Conservation (phyloP, 1,284 basidiomycete genomes). For the Melanopsichium pennsylvanicum region DNA sequence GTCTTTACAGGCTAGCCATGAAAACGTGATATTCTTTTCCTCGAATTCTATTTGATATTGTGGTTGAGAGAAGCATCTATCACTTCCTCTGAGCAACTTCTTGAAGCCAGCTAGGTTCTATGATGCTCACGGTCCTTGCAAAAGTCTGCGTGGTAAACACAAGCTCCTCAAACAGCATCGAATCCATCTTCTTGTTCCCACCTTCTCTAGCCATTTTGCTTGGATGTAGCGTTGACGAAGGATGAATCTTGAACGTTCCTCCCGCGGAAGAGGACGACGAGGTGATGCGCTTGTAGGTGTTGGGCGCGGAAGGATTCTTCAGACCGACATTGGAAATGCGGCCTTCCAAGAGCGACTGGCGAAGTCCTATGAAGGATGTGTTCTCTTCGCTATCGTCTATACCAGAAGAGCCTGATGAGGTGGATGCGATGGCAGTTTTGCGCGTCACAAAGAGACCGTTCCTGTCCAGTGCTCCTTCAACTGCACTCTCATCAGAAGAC, state of each 20-base stretch:
- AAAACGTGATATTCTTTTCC: too few relatives aligned
- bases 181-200: conserved; percentile 15
- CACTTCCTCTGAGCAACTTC: conserved; percentile 19
- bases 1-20: too few relatives aligned
- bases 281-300: conserved; percentile 46
- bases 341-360: conserved; percentile 45
- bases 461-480: background rate
- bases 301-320: conserved; percentile 47
- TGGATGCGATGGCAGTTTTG: conserved; percentile 1
- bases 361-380: conserved; percentile 37
- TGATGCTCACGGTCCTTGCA: conserved; percentile 55
- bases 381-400: conserved; percentile 19
- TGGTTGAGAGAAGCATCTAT: too few relatives aligned
- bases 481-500: background rate
- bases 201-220: conserved; percentile 28
- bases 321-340: conserved; percentile 50
- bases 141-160: conserved; percentile 62
- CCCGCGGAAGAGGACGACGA: conserved; percentile 17
- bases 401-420: background rate
- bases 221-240: conserved; percentile 51
- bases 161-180: conserved; percentile 63
- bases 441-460: conserved; percentile 31
- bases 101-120: conserved; percentile 61
- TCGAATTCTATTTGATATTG: too few relatives aligned
- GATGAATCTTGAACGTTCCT: conserved; percentile 58